Conservation (phyloP, 768 basidiomycete species). For the Agaricus subrufescens region DNA sequence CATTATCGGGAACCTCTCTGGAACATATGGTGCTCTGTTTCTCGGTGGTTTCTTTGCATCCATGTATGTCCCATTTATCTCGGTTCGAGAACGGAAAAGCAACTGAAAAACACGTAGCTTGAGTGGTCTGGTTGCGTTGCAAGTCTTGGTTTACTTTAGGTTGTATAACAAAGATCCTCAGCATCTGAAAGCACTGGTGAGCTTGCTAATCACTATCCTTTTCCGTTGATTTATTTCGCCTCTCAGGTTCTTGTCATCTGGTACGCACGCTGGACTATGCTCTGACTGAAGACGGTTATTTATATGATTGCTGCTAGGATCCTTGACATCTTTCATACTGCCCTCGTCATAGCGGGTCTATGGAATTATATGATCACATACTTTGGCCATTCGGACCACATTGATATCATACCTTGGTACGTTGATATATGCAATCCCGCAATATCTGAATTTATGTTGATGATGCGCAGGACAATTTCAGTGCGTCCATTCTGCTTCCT, state of each 20-base stretch:
- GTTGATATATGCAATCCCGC: background rate
- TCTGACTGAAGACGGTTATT: background rate
- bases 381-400: constrained; percentile 21
- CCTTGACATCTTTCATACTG: constrained; percentile 33
- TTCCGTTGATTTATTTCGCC: background rate
- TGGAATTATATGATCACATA: constrained; percentile 34
- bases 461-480: background rate
- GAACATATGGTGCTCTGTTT: constrained; percentile 34
- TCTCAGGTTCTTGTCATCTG: constrained; percentile 27
- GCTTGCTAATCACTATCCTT: background rate
- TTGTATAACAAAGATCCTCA: constrained; percentile 24
- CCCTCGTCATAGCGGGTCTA: constrained; percentile 30
- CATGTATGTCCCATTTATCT: constrained; percentile 19
- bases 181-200: constrained; percentile 25
- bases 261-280: constrained; percentile 15
- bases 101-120: constrained; percentile 13
- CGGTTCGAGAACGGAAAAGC: background rate
- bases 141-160: constrained; percentile 29
- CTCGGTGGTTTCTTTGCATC: constrained; percentile 33
- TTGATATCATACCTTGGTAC: constrained; percentile 35
- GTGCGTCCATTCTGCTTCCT: background rate
- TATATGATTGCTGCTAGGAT: constrained; percentile 20
- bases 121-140: constrained; percentile 28
- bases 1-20: constrained; percentile 18
- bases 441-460: background rate